Conservation (phyloP, 805 yeast species). For the Maudiozyma barnettii region DNA sequence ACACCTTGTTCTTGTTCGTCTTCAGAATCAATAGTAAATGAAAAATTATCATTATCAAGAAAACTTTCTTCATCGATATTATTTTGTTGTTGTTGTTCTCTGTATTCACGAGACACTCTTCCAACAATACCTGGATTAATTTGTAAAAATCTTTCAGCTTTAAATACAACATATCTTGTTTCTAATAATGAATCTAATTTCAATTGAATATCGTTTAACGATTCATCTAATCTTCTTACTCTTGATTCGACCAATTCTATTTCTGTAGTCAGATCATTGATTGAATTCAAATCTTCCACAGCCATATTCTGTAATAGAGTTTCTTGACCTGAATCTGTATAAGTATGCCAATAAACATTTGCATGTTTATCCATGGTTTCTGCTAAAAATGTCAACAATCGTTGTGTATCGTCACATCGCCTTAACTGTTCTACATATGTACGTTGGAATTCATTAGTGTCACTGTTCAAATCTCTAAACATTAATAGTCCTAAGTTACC, state of each 20-base stretch:
- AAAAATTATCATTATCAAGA: slow-evolving; percentile 21
- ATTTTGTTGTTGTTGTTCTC: slow-evolving; percentile 11
- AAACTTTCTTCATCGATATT: slow-evolving; percentile 14
- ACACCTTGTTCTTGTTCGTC: slow-evolving; percentile 6
- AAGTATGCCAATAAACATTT: slow-evolving; percentile 29
- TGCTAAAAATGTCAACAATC: slow-evolving; percentile 53
- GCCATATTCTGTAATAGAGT: slow-evolving; percentile 16
- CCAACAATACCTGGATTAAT: slow-evolving; percentile 27
- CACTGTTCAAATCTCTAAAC: slow-evolving; percentile 77
- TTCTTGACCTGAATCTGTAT: slow-evolving; percentile 25
- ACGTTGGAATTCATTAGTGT: slow-evolving; percentile 81
- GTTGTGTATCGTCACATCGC: slow-evolving; percentile 67
- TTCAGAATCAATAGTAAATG: slow-evolving; percentile 15
- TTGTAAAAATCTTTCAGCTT: slow-evolving; percentile 41
- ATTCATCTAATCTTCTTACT: slow-evolving; percentile 59
- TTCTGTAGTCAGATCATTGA: slow-evolving; percentile 54
- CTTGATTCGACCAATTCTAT: slow-evolving; percentile 63
- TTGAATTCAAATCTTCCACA: slow-evolving; percentile 28
- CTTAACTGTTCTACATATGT: slow-evolving; percentile 82
- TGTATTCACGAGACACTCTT: slow-evolving; percentile 15
- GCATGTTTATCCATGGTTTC: slow-evolving; percentile 40
- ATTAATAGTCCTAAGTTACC: slow-evolving; percentile 84
- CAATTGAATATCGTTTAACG: slow-evolving; percentile 50
- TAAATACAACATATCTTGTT: slow-evolving; percentile 50
- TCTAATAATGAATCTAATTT: slow-evolving; percentile 63